These are phyloP conservation scores for Phytopythium sindhum DNA, from an alignment of 352 stramenopile species.

Conservation along the genomic window DNA sequence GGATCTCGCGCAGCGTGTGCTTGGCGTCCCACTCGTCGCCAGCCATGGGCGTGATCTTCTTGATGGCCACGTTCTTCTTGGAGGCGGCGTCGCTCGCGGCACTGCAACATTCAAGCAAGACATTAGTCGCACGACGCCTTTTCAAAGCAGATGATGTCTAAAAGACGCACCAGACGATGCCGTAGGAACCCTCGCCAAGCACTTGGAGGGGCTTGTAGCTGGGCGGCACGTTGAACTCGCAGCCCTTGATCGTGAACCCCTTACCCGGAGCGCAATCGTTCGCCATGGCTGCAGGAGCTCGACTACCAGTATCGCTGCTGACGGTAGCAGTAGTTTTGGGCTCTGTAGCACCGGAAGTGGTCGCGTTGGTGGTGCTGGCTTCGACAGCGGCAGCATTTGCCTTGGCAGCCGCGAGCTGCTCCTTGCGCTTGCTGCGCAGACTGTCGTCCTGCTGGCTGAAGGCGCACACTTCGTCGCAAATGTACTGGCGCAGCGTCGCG, in stretches of 20 bases:
- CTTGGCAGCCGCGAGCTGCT: constrained; percentile 10
- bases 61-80: constrained; percentile 88
- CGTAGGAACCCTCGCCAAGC: constrained; percentile 91
- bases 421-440: constrained; percentile 26
- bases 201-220: constrained; percentile 84
- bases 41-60: constrained; percentile 92
- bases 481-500: constrained; percentile 67
- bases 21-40: constrained; percentile 88
- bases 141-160: not conserved
- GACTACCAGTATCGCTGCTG: not conserved
- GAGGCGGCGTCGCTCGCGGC: constrained; percentile 67
- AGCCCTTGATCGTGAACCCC: constrained; percentile 79
- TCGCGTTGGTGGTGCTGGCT: not conserved
- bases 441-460: constrained; percentile 40
- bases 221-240: constrained; percentile 79
- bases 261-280: constrained; percentile 58
- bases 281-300: constrained; percentile 7
- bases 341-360: not conserved
- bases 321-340: not conserved
- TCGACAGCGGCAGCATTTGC: constrained; percentile 4
- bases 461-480: constrained; percentile 71
- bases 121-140: constrained; percentile 12
- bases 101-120: constrained; percentile 17
- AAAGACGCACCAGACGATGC: constrained; percentile 80
- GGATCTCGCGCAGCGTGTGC: constrained; percentile 88